Base-by-base conservation (phyloP, 2,329 filamentous ascomycete species). In the Stachybotrys chartarum region DNA sequence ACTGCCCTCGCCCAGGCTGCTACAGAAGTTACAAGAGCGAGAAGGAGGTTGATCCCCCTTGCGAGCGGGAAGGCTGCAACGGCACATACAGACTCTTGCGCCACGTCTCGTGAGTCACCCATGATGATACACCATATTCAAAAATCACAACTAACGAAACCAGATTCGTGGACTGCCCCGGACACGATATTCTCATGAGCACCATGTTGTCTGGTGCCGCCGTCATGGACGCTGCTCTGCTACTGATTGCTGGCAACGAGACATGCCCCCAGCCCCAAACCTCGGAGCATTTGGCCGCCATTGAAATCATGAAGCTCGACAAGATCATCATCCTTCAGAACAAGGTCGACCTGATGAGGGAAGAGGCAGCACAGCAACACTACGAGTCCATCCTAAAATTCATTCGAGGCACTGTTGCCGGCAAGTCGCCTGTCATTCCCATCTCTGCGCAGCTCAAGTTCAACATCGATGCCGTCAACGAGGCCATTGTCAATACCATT, bases 161-260 rank as follows among this genome's bases (percentile, higher is more conserved):
- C 63, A 93, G 90, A 16, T 99, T 97, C 72, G 94, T 97, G 64
- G 94, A 97, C 75, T 97, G 94, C 81, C 94, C 94, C 56, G 94
- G 94, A 75, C 94, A 99, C 90, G 94, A 99, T 78, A 99, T 99
- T 91, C 92, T 99, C 73, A 99, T 99, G 94, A 97, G 93, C 77
- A 99, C 94, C 67, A 99, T 99, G 94, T 87, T 99, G 81, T 99
- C 94, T 70, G 94, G 94, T 69, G 94, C 94, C 66, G 94, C 94
- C 61, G 94, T 99, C 83, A 99, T 99, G 94, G 94, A 99, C 76
- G 94, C 94, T 61, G 94, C 94, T 17, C 84, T 99, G 58, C 85
- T 99, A 55, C 82, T 99, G 54, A 97, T 99, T 71, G 94, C 94
- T 59, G 94, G 94, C 72, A 99, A 99, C 78, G 94, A 99, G 87